Base-by-base conservation (phyloP, 176 grass and related monocot genomes). In the Avena atlantica region DNA sequence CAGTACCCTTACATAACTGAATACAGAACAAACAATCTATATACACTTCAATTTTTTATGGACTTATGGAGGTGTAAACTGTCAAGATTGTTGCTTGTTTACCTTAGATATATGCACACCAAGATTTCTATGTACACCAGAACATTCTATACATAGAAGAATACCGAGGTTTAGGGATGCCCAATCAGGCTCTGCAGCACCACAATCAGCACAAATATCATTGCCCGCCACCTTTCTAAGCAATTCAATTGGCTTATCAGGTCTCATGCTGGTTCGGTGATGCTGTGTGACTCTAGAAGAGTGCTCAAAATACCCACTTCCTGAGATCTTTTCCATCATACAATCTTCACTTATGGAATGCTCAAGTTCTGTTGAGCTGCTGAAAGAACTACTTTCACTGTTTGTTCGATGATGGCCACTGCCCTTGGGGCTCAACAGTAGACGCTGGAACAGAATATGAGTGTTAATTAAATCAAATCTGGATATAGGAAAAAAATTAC, bases 21-120 rank as follows among this genome's bases (percentile, higher is more conserved):
- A n/a, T 19, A 3, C 17, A 69, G 19, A 89, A 82, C 2, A 23
- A 78, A 29, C 34, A 84, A 84, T 42, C 45, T 16, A 79, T 84
- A 29, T 60, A 56, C 19, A 80, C n/a, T 25, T 25, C 36, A 34
- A 21, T 83, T 20, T 73, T 37, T 8, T 5, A 58, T 70, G 76
- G 10, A 81, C 57, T n/a, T 81, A 52, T 64, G 85, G 76, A 31
- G 29, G 20, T 70, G 17, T 53, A 85, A 64, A 77, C 55, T 86
- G 64, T 56, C 44, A 45, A 78, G 1, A 50, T 45, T 65, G 51
- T 37, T 86, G 15, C 23, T 63, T 77, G 51, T 47, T 88, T 86
- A 97, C 97, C 97, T 99, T 99, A 50, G 97, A 99, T 88, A 99
- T 97, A 86, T 99, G 97, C 78, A 99, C 97, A 57, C 97, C 97